Evolutionary conservation across 1,284 basidiomycete genomes (phyloP).

Genomic region (Ustilago hordei): DNA sequence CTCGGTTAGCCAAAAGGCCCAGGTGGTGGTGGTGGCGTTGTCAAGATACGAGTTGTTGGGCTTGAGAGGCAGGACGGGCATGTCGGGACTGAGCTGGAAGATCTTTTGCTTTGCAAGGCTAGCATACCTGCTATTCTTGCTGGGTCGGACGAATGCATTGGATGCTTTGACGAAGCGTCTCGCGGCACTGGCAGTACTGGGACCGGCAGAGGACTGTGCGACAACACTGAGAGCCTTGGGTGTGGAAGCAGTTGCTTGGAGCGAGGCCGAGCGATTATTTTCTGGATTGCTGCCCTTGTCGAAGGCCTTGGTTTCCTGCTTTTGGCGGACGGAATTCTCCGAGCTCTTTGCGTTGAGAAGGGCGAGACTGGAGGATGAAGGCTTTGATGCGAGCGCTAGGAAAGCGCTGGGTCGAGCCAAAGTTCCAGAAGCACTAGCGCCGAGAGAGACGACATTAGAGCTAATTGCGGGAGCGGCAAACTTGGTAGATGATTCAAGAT

Average conservation of each 20-base stretch:
- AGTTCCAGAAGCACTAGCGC: not conserved
- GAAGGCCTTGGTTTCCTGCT: not conserved
- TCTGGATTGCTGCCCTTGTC: not conserved
- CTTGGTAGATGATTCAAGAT: slow-evolving; percentile 13
- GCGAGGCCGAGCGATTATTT: slow-evolving; percentile 5
- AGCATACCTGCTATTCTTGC: slow-evolving; percentile 6
- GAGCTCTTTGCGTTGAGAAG: not conserved
- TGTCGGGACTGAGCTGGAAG: slow-evolving; percentile 8
- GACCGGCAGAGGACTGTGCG: not conserved
- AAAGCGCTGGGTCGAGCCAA: not conserved
- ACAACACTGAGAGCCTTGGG: slow-evolving; percentile 14
- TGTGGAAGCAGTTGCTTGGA: slow-evolving; percentile 4
- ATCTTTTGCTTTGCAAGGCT: slow-evolving; percentile 7
- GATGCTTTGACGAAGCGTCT: not conserved
- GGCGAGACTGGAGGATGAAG: slow-evolving; percentile 16
- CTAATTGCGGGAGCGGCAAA: slow-evolving; percentile 20
- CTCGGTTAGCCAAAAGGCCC: slow-evolving; percentile 38
- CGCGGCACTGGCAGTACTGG: slow-evolving; percentile 1
- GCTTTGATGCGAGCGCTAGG: slow-evolving; percentile 10
- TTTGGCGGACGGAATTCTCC: not conserved
- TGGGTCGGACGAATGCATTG: not conserved
- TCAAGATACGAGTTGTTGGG: slow-evolving; percentile 18
- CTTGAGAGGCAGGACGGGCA: slow-evolving; percentile 16
- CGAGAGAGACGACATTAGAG: not conserved
- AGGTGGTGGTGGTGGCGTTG: slow-evolving; percentile 38